phyloP scores from a whole-genome alignment of 1,284 basidiomycete genomes.

The Anthracocystis panici-leucophaei region DNA sequence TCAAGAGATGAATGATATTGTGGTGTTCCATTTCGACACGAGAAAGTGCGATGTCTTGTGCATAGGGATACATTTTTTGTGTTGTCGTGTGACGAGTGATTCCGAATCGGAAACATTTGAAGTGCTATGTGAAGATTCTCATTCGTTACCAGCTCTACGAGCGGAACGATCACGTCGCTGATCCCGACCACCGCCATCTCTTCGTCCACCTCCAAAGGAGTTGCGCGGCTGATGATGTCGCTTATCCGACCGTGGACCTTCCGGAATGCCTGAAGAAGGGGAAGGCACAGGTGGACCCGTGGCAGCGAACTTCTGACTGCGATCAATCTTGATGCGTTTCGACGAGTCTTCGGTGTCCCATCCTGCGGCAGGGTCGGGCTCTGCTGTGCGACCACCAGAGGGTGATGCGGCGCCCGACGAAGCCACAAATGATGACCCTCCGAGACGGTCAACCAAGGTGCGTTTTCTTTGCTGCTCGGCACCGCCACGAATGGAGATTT shows the following conservation, averaged over 20 bases:
- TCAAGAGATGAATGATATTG: not conserved
- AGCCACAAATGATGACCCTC: conserved; percentile 12
- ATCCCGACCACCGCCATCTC: conserved; percentile 23
- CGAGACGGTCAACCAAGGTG: conserved; percentile 37
- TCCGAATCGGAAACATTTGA: not conserved
- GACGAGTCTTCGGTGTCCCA: conserved; percentile 24
- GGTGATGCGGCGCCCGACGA: conserved; percentile 20
- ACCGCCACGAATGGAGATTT: conserved; percentile 30
- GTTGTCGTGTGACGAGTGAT: not conserved
- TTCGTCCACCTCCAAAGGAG: conserved; percentile 22
- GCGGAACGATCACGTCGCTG: conserved; percentile 32
- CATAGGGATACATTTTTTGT: not conserved
- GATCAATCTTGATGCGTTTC: conserved; percentile 39
- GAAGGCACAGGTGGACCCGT: conserved; percentile 16
- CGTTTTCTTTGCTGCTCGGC: conserved; percentile 36
- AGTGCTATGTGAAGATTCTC: not conserved
- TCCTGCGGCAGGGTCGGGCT: conserved; percentile 5
- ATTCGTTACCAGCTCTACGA: conserved; percentile 36
- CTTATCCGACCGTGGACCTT: conserved; percentile 23
- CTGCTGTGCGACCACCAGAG: not conserved
- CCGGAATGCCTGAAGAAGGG: conserved; percentile 9
- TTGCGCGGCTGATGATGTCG: conserved; percentile 15
- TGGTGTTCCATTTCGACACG: not conserved
- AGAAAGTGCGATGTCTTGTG: not conserved
- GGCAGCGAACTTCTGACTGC: conserved; percentile 31